phyloP scores from a whole-genome alignment of 805 yeast species.

The Hanseniaspora vineae region DNA sequence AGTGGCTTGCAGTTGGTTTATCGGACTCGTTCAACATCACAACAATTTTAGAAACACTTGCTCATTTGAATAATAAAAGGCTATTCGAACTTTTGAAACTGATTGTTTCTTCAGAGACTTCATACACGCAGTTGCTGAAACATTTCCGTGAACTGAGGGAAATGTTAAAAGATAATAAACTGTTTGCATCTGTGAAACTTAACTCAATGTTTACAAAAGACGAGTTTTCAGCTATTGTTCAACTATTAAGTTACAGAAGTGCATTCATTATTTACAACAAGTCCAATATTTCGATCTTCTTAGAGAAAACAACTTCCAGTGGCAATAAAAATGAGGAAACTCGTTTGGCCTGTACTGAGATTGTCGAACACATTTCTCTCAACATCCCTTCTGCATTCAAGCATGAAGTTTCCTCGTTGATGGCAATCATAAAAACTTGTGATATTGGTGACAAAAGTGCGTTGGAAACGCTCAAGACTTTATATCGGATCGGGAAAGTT shows the following conservation, averaged over 20 bases:
- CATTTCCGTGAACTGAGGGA: constrained; percentile 50
- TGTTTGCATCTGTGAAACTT: constrained; percentile 25
- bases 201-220: constrained; percentile 28
- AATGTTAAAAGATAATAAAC: constrained; percentile 41
- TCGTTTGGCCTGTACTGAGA: neutral
- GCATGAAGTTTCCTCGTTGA: constrained; percentile 41
- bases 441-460: constrained; percentile 9
- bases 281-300: constrained; percentile 43
- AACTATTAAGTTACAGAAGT: constrained; percentile 47
- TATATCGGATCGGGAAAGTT: constrained; percentile 43
- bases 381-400: constrained; percentile 56
- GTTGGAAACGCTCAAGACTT: constrained; percentile 36
- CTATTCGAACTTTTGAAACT: constrained; percentile 40
- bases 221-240: constrained; percentile 40
- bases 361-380: constrained; percentile 30
- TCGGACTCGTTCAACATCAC: constrained; percentile 40
- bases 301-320: constrained; percentile 19
- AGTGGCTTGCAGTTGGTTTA: constrained; percentile 47
- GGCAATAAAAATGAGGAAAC: constrained; percentile 16
- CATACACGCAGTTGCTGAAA: constrained; percentile 44
- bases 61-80: constrained; percentile 44
- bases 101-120: constrained; percentile 44
- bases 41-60: constrained; percentile 40
- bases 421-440: constrained; percentile 23
- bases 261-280: constrained; percentile 52